These are phyloP conservation scores for Phyllachora maydis DNA, from an alignment of 2,329 filamentous ascomycete genomes.

Conservation along the genomic window DNA sequence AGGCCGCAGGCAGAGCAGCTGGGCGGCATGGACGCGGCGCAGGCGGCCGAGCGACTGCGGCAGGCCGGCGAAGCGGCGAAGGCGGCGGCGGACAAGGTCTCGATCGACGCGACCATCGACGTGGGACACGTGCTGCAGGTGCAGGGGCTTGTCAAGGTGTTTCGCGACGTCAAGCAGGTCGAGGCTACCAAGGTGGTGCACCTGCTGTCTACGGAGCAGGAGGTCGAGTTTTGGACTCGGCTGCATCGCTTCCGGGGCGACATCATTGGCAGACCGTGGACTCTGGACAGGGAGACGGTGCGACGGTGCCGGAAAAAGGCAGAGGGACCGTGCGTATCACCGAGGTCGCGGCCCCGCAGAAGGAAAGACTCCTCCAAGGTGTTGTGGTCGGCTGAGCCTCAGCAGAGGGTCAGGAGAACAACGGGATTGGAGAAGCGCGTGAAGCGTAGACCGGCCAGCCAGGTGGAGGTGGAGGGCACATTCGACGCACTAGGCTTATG, in stretches of 20 bases:
- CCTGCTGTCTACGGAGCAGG: constrained; percentile 29
- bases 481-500: too few species aligned
- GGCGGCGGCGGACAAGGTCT: background rate
- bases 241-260: constrained; percentile 24
- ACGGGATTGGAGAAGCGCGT: constrained; percentile 1
- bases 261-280: constrained; percentile 31
- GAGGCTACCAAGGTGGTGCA: constrained; percentile 26
- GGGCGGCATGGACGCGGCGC: too few species aligned
- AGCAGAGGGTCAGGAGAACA: too few species aligned
- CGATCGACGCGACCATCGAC: constrained; percentile 14
- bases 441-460: too few species aligned
- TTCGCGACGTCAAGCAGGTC: constrained; percentile 27
- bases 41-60: too few species aligned
- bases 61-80: background rate
- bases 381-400: too few species aligned
- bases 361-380: too few species aligned
- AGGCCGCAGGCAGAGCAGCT: too few species aligned
- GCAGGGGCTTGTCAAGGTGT: constrained; percentile 28
- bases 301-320: constrained; percentile 26
- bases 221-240: constrained; percentile 39
- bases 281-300: constrained; percentile 25
- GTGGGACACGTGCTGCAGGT: constrained; percentile 35
- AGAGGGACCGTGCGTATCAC: too few species aligned
- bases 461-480: too few species aligned
- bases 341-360: too few species aligned